Evolutionary conservation across 495 filamentous ascomycete genomes (phyloP).

Genomic region (Hyphodiscus hymeniophilus): DNA sequence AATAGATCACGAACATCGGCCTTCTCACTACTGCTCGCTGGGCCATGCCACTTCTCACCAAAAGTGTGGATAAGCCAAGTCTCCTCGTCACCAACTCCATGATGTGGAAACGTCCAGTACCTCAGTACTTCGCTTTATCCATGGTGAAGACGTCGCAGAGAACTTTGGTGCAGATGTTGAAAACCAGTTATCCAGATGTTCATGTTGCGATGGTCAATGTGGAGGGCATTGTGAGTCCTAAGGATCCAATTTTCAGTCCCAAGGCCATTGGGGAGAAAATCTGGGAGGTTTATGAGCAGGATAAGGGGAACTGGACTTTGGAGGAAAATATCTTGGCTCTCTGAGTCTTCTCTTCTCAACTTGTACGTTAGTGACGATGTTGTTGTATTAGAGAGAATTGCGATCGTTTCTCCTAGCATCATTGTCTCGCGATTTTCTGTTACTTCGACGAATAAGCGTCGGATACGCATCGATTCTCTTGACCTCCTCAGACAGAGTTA

Average conservation of each 20-base stretch:
- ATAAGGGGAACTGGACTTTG: constrained; percentile 11
- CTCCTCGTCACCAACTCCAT: constrained; percentile 31
- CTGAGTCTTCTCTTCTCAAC: too few species aligned
- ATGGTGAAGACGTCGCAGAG: constrained; percentile 34
- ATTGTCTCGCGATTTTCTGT: too few species aligned
- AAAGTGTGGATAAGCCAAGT: constrained; percentile 22
- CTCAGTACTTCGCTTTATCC: constrained; percentile 31
- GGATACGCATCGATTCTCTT: too few species aligned
- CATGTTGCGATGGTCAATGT: constrained; percentile 32
- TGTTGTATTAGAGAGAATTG: too few species aligned
- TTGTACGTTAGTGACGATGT: too few species aligned
- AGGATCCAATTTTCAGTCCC: constrained; percentile 27
- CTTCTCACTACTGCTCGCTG: constrained; percentile 28
- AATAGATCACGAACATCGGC: constrained; percentile 30
- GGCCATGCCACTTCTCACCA: constrained; percentile 27
- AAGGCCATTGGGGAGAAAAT: constrained; percentile 29
- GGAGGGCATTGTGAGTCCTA: constrained; percentile 24
- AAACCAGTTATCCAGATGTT: constrained; percentile 27
- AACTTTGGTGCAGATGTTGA: constrained; percentile 29
- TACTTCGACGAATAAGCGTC: too few species aligned
- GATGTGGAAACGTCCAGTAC: constrained; percentile 27
- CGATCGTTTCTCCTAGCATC: too few species aligned
- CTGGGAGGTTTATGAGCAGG: constrained; percentile 29
- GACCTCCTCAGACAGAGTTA: too few species aligned
- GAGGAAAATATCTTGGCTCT: constrained; percentile 5